Percentiles rank a stretch among this genome's conserved stretches.
Conservation (phyloP, 257 asterid genomes). For the Cordia subcordata region DNA sequence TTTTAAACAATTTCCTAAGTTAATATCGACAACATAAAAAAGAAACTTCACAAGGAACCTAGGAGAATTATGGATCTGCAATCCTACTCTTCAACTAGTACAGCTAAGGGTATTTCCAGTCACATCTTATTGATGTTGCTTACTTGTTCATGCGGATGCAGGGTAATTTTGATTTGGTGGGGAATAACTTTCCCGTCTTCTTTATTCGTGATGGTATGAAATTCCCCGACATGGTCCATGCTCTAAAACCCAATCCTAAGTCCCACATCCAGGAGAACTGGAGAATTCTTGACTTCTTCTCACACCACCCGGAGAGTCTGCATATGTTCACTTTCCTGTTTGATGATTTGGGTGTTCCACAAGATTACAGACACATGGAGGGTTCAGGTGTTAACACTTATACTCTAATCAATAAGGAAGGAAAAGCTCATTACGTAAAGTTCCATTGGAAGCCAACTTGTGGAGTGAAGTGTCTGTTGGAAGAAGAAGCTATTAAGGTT, state of each 20-base stretch:
- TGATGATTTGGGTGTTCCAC: slow-evolving; percentile 87
- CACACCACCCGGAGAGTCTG: slow-evolving; percentile 93
- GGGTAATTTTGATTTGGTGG: slow-evolving; percentile 97
- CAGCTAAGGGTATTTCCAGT: not conserved
- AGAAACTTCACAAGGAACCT: too few relatives aligned
- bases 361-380: slow-evolving; percentile 95
- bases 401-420: slow-evolving; percentile 82
- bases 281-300: slow-evolving; percentile 89
- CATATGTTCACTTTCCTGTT: slow-evolving; percentile 77
- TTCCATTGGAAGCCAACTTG: slow-evolving; percentile 99
- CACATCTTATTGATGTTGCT: not conserved
- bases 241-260: slow-evolving; percentile 90
- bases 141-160: slow-evolving; percentile 17
- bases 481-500: slow-evolving; percentile 73
- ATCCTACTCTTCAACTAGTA: too few relatives aligned
- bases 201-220: slow-evolving; percentile 90
- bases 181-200: slow-evolving; percentile 93
- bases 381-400: slow-evolving; percentile 92
- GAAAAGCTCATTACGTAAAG: slow-evolving; percentile 78
- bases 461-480: slow-evolving; percentile 77
- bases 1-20: too few relatives aligned
- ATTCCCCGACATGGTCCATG: slow-evolving; percentile 88
- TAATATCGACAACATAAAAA: too few relatives aligned
- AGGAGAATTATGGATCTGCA: too few relatives aligned
- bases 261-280: slow-evolving; percentile 95